Evolutionary conservation across 2,329 filamentous ascomycete genomes (phyloP), one percentile per base, ranked within the genome.

Genomic region (Neofusicoccum sp.): DNA sequence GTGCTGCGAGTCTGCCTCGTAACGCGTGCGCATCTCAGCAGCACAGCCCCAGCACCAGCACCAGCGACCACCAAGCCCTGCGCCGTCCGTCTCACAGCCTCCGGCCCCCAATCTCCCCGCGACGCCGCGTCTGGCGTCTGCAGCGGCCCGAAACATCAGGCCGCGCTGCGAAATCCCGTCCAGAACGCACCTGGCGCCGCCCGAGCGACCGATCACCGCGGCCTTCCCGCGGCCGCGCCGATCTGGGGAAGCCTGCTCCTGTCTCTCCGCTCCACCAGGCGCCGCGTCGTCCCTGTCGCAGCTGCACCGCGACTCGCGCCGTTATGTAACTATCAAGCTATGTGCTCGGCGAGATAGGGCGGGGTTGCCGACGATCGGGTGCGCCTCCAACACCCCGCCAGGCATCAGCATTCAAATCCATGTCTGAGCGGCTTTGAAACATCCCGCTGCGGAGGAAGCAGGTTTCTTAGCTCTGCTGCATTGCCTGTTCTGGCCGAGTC

Each of bases 21-120:
- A 45, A 39, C 52, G 39, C 22, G 50, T 29, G n/a, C 22, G 37
- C 28, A 39, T 43, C 39, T 45, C 22, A 22, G 22, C 22, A 39
- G 54, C 54, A 58, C 54, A 58, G 54, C 54, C 54, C 54, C 54
- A 22, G 29, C 29, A 28, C 44, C 54, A 58, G 54, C 54, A 39
- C 54, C 54, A 22, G 29, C 29, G 14, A 36, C 4, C 28, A 36
- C 54, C 54, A 58, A 58, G 52, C 52, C 52, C 22, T 12, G 14
- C 14, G 22, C 47, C 29, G 47, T 31, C 48, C 31, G 33, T 36
- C 54, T 36, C 54, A 58, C 54, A 36, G 41, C 54, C 54, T 34
- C 54, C 41, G 39, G 54, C 39, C 54, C 54, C 39, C 54, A 56
- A 43, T 56, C 28, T 11, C 3, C 11, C 11, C 6, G 49, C 9